A percentile compares a stretch with the other conserved stretches of the same genome.
Evolutionary conservation across 2,329 filamentous ascomycete species (phyloP).

Genomic region (Beauveria medogensis): DNA sequence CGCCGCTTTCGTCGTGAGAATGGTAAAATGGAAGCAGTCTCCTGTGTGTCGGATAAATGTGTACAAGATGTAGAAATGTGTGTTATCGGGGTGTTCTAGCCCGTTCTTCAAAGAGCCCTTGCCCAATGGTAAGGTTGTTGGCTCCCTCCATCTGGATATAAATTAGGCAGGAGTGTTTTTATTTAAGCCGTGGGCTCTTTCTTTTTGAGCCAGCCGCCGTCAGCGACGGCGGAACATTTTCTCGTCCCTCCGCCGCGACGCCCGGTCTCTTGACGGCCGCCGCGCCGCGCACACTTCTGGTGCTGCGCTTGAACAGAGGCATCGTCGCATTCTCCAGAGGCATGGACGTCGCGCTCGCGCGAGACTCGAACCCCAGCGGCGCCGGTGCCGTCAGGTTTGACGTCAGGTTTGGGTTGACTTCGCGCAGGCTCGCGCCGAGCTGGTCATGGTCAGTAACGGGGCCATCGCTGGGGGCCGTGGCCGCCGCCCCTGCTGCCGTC

Average conservation of each 20-base stretch:
- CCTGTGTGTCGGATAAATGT: background rate
- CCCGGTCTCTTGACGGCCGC: constrained; percentile 27
- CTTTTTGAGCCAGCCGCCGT: constrained; percentile 31
- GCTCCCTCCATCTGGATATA: background rate
- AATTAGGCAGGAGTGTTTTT: background rate
- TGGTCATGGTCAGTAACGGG: constrained; percentile 23
- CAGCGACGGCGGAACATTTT: constrained; percentile 38
- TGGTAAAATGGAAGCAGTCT: background rate
- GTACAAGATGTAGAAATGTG: background rate
- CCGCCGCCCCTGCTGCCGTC: constrained; percentile 1
- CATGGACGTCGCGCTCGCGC: constrained; percentile 33
- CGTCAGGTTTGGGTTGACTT: constrained; percentile 46
- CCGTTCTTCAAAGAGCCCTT: background rate
- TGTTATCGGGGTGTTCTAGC: background rate
- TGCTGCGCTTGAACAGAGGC: constrained; percentile 40
- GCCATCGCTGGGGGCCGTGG: constrained; percentile 13
- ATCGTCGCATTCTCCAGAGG: constrained; percentile 32
- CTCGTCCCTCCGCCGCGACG: constrained; percentile 36
- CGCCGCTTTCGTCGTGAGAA: background rate
- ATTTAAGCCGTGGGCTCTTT: constrained; percentile 47
- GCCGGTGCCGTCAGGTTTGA: constrained; percentile 29
- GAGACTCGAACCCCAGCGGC: constrained; percentile 33
- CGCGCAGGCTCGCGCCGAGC: constrained; percentile 41
- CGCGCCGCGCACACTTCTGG: constrained; percentile 18
- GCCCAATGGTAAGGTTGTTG: background rate